Evolutionary conservation across 2,329 filamentous ascomycete genomes (phyloP), one percentile per base, ranked within the genome.

Genomic region (Penicillium sp.): DNA sequence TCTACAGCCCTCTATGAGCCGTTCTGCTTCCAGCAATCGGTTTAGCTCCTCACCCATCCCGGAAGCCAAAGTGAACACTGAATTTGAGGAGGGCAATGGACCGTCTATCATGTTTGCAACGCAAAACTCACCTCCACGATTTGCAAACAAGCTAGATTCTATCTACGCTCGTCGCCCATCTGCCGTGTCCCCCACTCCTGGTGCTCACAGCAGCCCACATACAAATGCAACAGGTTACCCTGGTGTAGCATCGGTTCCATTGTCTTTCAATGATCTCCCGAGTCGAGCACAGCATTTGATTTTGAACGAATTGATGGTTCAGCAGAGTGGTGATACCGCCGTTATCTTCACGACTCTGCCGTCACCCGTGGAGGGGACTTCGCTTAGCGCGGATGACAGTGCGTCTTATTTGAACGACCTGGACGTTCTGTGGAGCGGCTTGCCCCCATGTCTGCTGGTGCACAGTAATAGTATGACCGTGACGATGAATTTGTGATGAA

Each of bases 381-480:
- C 85, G 66, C 76, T 82, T 56, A 89, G 86, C 59, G 88, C 90
- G 70, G 77, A 79, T 39, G 85, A 88, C 18, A 90, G 89, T 64
- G 76, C 90, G 55, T 82, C 83, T 59, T 96, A 94, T 72, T 78
- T 96, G 46, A 87, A 84, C 48, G 88, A 92, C 72, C 78, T 93
- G 57, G 89, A 94, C 72, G 83, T 94, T 2, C 74, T 96, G 56
- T 93, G 89, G 71, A 84, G 88, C 66, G 88, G 84, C 11, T 76
- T 93, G 59, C 90, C 90, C 29, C 90, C 91, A 1, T 85, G 86
- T 44, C 72, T 95, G 66, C 77, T 96, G 71, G 89, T 96, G 38
- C 82, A 95, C 74, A 92, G 89, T 73, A 95, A 95, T 73, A 91
- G 87, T 67, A 92, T 95, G 88, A 95, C 90, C 16, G 90, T 95